These are phyloP conservation scores for Paraleonurus japonicus DNA, from an alignment of 257 asterid genomes.

Conservation along the genomic window DNA sequence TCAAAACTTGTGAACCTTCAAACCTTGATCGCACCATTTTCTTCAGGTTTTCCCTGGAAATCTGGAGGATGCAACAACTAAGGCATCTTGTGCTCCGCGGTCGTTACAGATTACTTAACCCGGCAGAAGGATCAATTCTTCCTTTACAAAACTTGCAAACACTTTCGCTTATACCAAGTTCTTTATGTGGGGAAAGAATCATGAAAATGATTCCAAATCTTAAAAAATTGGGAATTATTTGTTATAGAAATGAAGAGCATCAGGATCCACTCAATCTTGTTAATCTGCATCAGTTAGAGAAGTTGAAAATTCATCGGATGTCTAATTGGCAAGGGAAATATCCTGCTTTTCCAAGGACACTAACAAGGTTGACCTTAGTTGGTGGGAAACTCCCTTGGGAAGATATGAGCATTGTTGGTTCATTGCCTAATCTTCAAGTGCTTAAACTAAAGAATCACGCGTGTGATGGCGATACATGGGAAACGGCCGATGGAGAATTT, in stretches of 20 bases:
- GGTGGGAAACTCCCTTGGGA: conserved; percentile 10
- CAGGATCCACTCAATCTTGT: not conserved
- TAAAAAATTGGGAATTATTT: not conserved
- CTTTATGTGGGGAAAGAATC: not conserved
- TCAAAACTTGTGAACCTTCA: conserved; percentile 15
- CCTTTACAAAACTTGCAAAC: conserved; percentile 8
- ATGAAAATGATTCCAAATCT: conserved; percentile 14
- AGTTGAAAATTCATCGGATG: not conserved
- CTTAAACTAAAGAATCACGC: not conserved
- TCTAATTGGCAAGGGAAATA: not conserved
- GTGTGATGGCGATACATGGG: not conserved
- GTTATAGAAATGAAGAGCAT: not conserved
- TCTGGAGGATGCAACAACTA: conserved; percentile 5
- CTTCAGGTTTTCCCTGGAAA: not conserved
- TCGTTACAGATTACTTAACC: not conserved
- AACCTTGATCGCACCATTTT: not conserved
- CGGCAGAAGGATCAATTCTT: not conserved
- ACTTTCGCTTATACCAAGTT: not conserved
- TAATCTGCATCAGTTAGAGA: not conserved
- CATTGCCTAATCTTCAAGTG: conserved; percentile 16
- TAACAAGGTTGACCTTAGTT: not conserved
- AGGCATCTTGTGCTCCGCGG: not conserved
- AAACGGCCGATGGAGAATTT: not conserved
- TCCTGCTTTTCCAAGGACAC: not conserved
- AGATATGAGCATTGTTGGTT: not conserved